Evolutionary conservation across 257 asterid genomes (phyloP).

Genomic region (Solanum commersonii): DNA sequence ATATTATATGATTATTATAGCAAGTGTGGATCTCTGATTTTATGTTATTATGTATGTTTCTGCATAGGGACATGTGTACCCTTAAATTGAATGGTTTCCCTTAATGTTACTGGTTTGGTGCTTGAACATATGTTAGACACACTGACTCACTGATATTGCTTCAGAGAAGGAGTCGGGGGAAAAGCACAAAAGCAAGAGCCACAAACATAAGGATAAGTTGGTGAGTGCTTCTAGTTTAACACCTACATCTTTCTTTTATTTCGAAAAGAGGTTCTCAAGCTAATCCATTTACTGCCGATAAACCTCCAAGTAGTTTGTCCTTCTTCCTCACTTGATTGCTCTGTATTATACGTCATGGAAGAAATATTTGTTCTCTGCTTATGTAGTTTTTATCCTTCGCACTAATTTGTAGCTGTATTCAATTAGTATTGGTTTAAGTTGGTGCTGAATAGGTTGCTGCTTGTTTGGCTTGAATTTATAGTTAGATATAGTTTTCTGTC

Average conservation of each 20-base stretch:
- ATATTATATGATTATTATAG: neutral
- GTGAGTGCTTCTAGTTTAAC: constrained; percentile 36
- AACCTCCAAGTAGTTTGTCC: neutral
- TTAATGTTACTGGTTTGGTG: neutral
- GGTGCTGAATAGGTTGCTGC: neutral
- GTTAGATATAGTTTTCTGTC: neutral
- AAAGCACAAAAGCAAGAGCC: constrained; percentile 49
- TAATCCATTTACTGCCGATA: neutral
- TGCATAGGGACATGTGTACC: neutral
- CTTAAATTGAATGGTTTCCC: neutral
- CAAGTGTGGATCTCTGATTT: neutral
- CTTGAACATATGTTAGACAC: neutral
- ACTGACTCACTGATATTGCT: constrained; percentile 12
- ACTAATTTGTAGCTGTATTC: neutral
- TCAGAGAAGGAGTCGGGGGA: constrained; percentile 48
- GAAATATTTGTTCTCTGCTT: neutral
- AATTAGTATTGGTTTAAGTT: neutral
- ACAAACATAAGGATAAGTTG: constrained; percentile 23
- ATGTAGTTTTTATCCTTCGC: neutral
- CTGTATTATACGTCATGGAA: neutral
- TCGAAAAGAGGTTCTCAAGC: neutral
- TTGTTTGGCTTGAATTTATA: neutral
- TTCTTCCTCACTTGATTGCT: neutral
- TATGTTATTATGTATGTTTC: neutral
- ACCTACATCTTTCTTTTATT: neutral